These are phyloP conservation scores for Gastrolobium villosum DNA, from an alignment of 306 rosid genomes.

Conservation along the genomic window DNA sequence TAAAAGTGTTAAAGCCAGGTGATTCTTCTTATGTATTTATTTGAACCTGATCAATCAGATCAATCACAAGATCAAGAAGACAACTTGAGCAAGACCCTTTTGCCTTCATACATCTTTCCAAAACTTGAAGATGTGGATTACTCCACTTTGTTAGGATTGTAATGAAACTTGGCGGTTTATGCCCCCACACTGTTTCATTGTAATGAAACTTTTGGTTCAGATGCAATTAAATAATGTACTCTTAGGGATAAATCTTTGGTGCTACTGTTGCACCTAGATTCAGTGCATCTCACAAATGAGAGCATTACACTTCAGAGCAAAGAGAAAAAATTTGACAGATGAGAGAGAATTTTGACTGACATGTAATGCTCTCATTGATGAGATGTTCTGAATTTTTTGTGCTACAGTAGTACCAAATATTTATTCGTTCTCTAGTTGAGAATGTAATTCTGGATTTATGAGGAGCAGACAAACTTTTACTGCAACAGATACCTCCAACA, in stretches of 20 bases:
- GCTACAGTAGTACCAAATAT: too few species aligned
- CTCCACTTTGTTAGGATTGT: conserved; percentile 54
- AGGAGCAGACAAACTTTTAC: too few species aligned
- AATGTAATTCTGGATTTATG: conserved; percentile 11
- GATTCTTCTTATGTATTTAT: conserved; percentile 66
- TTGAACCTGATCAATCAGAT: conserved; percentile 76
- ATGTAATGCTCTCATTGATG: too few species aligned
- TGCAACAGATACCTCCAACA: too few species aligned
- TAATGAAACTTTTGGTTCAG: conserved; percentile 29
- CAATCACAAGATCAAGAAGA: conserved; percentile 85
- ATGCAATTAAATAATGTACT: conserved; percentile 47
- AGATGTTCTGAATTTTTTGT: too few species aligned
- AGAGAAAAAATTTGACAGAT: too few species aligned
- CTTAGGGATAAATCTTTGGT: too few species aligned
- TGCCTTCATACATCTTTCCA: conserved; percentile 68
- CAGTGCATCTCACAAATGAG: too few species aligned
- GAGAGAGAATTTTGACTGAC: too few species aligned
- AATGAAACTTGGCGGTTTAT: conserved; percentile 24
- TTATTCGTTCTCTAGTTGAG: too few species aligned
- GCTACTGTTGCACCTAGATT: too few species aligned
- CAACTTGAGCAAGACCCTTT: conserved; percentile 56
- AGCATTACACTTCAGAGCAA: too few species aligned
- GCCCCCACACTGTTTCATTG: conserved; percentile 43
- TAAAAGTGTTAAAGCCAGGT: conserved; percentile 50
- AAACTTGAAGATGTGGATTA: conserved; percentile 72